These are phyloP conservation scores for Neodidymelliopsis sp. DNA, from an alignment of 2,329 filamentous ascomycete species.

Conservation along the genomic window DNA sequence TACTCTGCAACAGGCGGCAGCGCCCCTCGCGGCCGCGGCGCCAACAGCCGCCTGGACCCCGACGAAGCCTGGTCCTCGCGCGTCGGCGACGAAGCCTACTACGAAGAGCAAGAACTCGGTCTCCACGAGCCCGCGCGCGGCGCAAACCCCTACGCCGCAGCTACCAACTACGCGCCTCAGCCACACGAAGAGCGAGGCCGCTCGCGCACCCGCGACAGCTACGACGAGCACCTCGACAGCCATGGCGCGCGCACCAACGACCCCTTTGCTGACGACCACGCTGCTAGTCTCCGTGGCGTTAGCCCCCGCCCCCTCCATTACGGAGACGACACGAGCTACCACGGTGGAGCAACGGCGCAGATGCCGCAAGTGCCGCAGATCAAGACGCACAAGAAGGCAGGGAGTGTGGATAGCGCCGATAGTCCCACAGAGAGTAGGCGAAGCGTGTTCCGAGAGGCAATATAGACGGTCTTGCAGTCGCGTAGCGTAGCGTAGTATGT, in stretches of 20 bases:
- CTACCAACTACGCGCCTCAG: constrained; percentile 37
- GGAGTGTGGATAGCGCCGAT: constrained; percentile 46
- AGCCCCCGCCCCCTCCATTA: constrained; percentile 73
- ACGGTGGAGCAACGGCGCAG: constrained; percentile 49
- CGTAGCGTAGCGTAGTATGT: neutral
- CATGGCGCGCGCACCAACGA: constrained; percentile 39
- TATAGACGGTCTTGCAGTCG: constrained; percentile 51
- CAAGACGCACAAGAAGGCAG: constrained; percentile 38
- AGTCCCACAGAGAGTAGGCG: constrained; percentile 70
- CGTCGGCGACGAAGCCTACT: constrained; percentile 78
- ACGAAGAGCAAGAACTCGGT: constrained; percentile 79
- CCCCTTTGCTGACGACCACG: constrained; percentile 54
- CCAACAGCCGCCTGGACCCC: constrained; percentile 72
- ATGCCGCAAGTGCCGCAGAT: constrained; percentile 47
- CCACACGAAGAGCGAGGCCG: constrained; percentile 49
- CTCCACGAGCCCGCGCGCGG: constrained; percentile 54
- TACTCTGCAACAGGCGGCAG: constrained; percentile 43
- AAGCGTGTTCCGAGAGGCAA: constrained; percentile 74
- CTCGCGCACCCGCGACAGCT: constrained; percentile 58
- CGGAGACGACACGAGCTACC: constrained; percentile 55
- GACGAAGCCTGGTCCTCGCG: constrained; percentile 87
- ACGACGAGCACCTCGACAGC: constrained; percentile 44
- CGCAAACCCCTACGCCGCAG: constrained; percentile 41
- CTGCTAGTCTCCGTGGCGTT: constrained; percentile 67
- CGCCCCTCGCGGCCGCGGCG: constrained; percentile 50